A percentile compares a stretch with the other conserved stretches of the same genome.
phyloP scores from a whole-genome alignment of 2,329 filamentous ascomycete genomes.

The Nemania abortiva region DNA sequence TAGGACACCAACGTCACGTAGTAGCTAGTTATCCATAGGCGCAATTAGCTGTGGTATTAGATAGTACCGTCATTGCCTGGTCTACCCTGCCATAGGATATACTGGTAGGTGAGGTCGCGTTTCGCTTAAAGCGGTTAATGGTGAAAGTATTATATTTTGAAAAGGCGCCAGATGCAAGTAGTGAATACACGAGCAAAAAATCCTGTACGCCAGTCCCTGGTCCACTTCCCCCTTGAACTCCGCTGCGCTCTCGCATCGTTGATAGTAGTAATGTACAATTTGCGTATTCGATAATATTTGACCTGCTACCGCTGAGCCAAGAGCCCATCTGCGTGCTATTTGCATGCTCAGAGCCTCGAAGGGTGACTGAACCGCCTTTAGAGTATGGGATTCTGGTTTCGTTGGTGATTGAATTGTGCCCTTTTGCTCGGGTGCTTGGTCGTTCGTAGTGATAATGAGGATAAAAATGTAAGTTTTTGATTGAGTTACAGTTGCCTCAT shows the following conservation, averaged over 20 bases:
- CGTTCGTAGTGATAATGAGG: not conserved
- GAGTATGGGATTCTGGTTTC: not conserved
- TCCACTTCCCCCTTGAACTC: conserved; percentile 27
- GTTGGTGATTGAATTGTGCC: not conserved
- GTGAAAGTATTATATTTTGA: not conserved
- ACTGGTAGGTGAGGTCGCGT: not conserved
- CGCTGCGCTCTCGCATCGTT: conserved; percentile 21
- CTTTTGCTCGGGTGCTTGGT: not conserved
- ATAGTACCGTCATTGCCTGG: not conserved
- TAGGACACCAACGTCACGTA: not conserved
- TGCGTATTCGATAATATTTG: not conserved
- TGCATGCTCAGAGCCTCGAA: not conserved
- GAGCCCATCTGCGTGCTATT: not conserved
- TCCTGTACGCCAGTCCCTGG: conserved; percentile 23
- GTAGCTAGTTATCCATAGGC: not conserved
- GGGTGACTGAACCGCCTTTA: not conserved
- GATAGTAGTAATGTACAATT: conserved; percentile 22
- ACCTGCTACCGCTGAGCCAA: not conserved
- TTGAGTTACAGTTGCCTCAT: conserved; percentile 35
- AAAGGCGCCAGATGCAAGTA: conserved; percentile 2
- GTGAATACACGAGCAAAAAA: conserved; percentile 19
- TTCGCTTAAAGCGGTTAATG: not conserved
- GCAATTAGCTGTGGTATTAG: not conserved
- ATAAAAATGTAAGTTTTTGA: not conserved
- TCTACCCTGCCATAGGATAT: not conserved